Percentiles rank a stretch among this genome's conserved stretches.
These are phyloP conservation scores for Monosporozyma unispora DNA, from an alignment of 805 yeast species.

Conservation along the genomic window DNA sequence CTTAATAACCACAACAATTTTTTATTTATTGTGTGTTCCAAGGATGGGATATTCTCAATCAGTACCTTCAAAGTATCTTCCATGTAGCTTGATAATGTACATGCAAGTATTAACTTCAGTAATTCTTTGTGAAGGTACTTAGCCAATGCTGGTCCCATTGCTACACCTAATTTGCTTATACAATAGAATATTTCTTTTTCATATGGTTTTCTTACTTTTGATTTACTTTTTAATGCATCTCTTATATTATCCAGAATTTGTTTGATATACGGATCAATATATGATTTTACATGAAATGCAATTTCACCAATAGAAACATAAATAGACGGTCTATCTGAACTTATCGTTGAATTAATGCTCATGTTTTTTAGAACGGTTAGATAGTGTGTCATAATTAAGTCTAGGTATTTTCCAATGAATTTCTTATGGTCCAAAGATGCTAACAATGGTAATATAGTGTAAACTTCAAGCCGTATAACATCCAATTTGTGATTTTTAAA, in stretches of 20 bases:
- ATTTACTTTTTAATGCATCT: conserved; percentile 54
- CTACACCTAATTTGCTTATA: conserved; percentile 72
- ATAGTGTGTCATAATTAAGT: conserved; percentile 67
- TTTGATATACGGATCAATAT: conserved; percentile 79
- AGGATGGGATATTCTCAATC: conserved; percentile 66
- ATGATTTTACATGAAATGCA: conserved; percentile 64
- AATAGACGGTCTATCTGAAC: conserved; percentile 60
- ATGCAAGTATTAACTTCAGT: conserved; percentile 66
- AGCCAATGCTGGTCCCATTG: conserved; percentile 89
- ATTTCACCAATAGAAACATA: conserved; percentile 78
- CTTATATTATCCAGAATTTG: conserved; percentile 76
- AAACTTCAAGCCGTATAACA: conserved; percentile 75
- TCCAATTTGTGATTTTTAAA: conserved; percentile 71
- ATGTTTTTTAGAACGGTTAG: conserved; percentile 68
- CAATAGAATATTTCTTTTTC: conserved; percentile 86
- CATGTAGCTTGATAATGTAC: conserved; percentile 79
- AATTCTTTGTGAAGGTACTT: conserved; percentile 79
- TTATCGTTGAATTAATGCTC: conserved; percentile 28
- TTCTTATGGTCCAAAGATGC: conserved; percentile 68
- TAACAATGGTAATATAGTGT: conserved; percentile 70
- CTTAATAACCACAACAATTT: conserved; percentile 65
- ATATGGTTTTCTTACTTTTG: conserved; percentile 55
- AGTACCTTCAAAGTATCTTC: conserved; percentile 63
- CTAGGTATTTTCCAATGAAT: conserved; percentile 75
- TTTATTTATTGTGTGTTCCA: conserved; percentile 63